Evolutionary conservation across 2,329 filamentous ascomycete species (phyloP).

Genomic region (Fusarium gaditjirri): DNA sequence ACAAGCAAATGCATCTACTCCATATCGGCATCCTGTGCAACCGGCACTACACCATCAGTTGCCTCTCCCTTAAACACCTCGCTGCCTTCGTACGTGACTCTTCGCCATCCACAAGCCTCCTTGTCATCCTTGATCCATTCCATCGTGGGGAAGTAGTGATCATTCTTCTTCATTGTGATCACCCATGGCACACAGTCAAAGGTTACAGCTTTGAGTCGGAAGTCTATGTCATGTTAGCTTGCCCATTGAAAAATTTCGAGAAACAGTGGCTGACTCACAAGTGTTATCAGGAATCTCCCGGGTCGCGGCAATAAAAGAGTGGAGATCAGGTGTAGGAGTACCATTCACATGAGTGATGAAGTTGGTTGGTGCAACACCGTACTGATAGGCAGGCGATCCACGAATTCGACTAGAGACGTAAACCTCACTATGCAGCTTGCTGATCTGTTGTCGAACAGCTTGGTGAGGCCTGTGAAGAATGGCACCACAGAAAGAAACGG

Average conservation of each 20-base stretch:
- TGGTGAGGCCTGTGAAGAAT: slow-evolving; percentile 94
- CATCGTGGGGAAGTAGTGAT: slow-evolving; percentile 87
- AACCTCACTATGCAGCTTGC: slow-evolving; percentile 93
- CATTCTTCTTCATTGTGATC: slow-evolving; percentile 99
- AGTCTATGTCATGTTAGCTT: slow-evolving; percentile 67
- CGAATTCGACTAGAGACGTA: slow-evolving; percentile 91
- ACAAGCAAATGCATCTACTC: slow-evolving; percentile 47
- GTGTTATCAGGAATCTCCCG: slow-evolving; percentile 94
- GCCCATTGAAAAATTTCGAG: background rate
- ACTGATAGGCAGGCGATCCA: slow-evolving; percentile 87
- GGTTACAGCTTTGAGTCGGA: slow-evolving; percentile 95
- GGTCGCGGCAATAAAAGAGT: slow-evolving; percentile 82
- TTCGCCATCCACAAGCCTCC: slow-evolving; percentile 70
- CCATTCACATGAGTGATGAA: slow-evolving; percentile 98
- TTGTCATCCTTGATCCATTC: slow-evolving; percentile 73
- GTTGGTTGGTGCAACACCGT: slow-evolving; percentile 93
- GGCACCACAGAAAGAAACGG: slow-evolving; percentile 94
- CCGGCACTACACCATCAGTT: slow-evolving; percentile 58
- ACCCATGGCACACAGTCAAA: slow-evolving; percentile 99
- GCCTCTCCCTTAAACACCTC: slow-evolving; percentile 65
- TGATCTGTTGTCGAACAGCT: slow-evolving; percentile 96
- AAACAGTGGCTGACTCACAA: slow-evolving; percentile 63
- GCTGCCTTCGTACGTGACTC: slow-evolving; percentile 70
- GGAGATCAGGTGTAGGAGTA: slow-evolving; percentile 82
- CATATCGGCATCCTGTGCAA: slow-evolving; percentile 57